These are phyloP conservation scores for Cryptococcus sp. DNA, from an alignment of 1,284 basidiomycete species.

Conservation along the genomic window DNA sequence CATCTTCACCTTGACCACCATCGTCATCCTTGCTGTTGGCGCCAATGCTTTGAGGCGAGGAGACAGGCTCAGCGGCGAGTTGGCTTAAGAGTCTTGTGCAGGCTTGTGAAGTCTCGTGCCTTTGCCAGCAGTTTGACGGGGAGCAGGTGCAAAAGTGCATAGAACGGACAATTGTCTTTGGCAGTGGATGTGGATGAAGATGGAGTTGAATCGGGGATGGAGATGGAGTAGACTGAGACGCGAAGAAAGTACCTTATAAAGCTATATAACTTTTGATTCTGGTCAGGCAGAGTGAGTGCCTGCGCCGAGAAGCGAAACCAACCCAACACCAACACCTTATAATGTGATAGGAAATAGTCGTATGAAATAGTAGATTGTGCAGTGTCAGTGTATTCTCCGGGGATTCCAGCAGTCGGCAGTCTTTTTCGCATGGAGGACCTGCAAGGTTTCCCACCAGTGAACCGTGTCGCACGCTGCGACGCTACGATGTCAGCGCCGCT, in stretches of 20 bases:
- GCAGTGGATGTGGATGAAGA: not conserved
- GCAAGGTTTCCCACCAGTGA: too few species aligned
- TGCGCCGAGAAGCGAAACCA: too few species aligned
- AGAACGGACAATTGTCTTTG: not conserved
- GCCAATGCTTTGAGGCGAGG: slow-evolving; percentile 39
- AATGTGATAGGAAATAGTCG: too few species aligned
- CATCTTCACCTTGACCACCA: slow-evolving; percentile 43
- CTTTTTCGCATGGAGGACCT: too few species aligned
- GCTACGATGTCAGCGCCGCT: too few species aligned
- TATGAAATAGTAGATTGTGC: too few species aligned
- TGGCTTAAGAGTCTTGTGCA: slow-evolving; percentile 9
- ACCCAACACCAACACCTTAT: too few species aligned
- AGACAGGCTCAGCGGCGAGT: slow-evolving; percentile 39
- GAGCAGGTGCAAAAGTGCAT: not conserved
- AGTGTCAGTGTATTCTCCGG: too few species aligned
- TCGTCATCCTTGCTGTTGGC: slow-evolving; percentile 38
- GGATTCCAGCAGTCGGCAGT: too few species aligned
- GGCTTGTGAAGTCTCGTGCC: not conserved
- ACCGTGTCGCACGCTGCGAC: too few species aligned
- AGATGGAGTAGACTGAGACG: not conserved
- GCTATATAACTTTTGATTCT: too few species aligned
- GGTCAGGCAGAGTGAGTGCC: too few species aligned
- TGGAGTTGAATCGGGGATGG: not conserved
- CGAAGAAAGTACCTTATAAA: not conserved
- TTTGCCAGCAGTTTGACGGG: not conserved